Conservation (phyloP, 495 filamentous ascomycete genomes). For the Acidomyces sp. region DNA sequence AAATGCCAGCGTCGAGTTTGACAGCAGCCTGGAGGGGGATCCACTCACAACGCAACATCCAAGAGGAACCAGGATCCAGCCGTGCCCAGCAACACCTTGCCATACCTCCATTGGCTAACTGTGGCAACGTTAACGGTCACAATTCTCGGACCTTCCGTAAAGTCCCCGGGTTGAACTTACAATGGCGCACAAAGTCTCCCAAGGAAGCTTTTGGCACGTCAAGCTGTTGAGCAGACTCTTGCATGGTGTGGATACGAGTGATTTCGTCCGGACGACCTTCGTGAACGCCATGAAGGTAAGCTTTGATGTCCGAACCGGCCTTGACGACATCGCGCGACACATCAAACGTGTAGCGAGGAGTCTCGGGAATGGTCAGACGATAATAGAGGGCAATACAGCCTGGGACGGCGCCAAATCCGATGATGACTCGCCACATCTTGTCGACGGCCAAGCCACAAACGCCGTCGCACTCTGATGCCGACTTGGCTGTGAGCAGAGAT, state of each 20-base stretch:
- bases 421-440: constrained; percentile 73
- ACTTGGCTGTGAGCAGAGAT: constrained; percentile 42
- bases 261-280: constrained; percentile 54
- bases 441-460: constrained; percentile 58
- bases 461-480: constrained; percentile 42
- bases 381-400: constrained; percentile 67
- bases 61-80: constrained; percentile 71
- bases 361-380: constrained; percentile 79
- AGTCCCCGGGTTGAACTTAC: no score
- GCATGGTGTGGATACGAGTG: constrained; percentile 36
- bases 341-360: constrained; percentile 74
- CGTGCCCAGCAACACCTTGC: constrained; percentile 58
- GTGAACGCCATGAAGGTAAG: constrained; percentile 24
- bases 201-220: constrained; percentile 50
- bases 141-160: no score
- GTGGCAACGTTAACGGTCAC: no score
- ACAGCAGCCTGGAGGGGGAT: no score
- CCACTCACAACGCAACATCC: constrained; percentile 63
- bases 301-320: constrained; percentile 50
- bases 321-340: constrained; percentile 59
- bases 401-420: constrained; percentile 70
- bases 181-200: constrained; percentile 52
- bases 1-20: no score
- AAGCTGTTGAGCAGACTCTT: constrained; percentile 34
- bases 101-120: constrained; percentile 52